Base-by-base conservation (phyloP, 768 basidiomycete species). In the Asterophora lycoperdoides region DNA sequence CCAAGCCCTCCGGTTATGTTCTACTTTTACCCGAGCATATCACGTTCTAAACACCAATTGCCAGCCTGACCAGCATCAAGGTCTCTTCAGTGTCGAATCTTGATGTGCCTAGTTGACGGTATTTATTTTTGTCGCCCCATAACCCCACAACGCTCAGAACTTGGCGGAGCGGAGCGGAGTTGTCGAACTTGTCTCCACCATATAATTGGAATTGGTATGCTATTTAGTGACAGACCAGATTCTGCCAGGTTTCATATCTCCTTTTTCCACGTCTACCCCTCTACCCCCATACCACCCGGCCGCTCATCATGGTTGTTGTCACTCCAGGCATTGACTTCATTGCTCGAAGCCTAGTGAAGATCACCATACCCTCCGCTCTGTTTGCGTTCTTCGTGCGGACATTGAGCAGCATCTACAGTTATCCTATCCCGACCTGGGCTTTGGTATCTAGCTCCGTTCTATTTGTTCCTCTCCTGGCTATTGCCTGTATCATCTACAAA, bases 311-410 rank as follows among this genome's bases (percentile, higher is more conserved):
- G 67, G 43, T 58, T 20, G 15, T 59, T 38, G 40, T 64, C 32
- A 68, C 67, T 9, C 73, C 73, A 26, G 71, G 73, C 2, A 45
- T 69, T 46, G 61, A 64, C 41, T 66, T 70, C 44, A 53, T 73
- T 18, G 56, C 51, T 7, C 56, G 52, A 42, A 59, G 64, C 6
- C 28, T 60, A 15, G 46, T 55, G 19, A 45, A 51, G 6, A 29
- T 61, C 15, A 55, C 52, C 35, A 20, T 62, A 43, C 57, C 61
- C 46, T 34, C 55, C 23, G 49, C 49, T 5, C 36, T 59, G 10
- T 56, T 56, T 23, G 49, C 44, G 20, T 13, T 58, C 32, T 46
- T 54, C 37, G 23, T 65, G 11, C 58, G 59, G 29, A 44, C 52
- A 4, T 28, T 56, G 44, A 45, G 46, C 42, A 43, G 20, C 36